A percentile compares a stretch with the other conserved stretches of the same genome.
These are phyloP conservation scores for Aspergillus tubingensis DNA, from an alignment of 2,329 filamentous ascomycete genomes.

Conservation along the genomic window DNA sequence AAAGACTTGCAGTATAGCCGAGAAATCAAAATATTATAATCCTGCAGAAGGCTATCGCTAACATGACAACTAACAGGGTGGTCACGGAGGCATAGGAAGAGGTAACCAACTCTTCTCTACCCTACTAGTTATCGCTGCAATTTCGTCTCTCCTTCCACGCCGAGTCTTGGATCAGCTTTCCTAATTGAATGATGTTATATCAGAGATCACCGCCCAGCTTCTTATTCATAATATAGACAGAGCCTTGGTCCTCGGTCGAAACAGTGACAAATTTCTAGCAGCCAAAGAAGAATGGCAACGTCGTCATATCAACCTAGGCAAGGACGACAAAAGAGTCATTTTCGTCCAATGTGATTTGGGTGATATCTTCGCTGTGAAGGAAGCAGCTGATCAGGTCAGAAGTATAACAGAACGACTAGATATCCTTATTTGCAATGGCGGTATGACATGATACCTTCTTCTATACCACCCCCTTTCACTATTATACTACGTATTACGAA, in stretches of 20 bases:
- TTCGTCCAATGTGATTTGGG: slow-evolving; percentile 36
- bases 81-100: neutral
- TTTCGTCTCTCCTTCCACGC: neutral
- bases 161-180: neutral
- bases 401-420: neutral
- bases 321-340: slow-evolving; percentile 19
- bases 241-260: slow-evolving; percentile 33
- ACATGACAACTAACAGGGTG: neutral
- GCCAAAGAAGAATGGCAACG: slow-evolving; percentile 28
- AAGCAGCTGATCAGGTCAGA: neutral
- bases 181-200: slow-evolving; percentile 14
- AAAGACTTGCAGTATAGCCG: neutral
- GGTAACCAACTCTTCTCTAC: neutral
- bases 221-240: slow-evolving; percentile 33
- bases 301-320: slow-evolving; percentile 18
- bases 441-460: neutral
- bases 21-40: neutral
- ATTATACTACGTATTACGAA: too few species aligned
- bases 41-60: neutral
- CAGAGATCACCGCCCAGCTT: slow-evolving; percentile 32
- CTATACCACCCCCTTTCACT: neutral
- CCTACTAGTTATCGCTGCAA: neutral
- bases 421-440: neutral
- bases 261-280: slow-evolving; percentile 23
- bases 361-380: neutral